Evolutionary conservation across 2,329 filamentous ascomycete species (phyloP).

Genomic region (Orbilia brochopaga): DNA sequence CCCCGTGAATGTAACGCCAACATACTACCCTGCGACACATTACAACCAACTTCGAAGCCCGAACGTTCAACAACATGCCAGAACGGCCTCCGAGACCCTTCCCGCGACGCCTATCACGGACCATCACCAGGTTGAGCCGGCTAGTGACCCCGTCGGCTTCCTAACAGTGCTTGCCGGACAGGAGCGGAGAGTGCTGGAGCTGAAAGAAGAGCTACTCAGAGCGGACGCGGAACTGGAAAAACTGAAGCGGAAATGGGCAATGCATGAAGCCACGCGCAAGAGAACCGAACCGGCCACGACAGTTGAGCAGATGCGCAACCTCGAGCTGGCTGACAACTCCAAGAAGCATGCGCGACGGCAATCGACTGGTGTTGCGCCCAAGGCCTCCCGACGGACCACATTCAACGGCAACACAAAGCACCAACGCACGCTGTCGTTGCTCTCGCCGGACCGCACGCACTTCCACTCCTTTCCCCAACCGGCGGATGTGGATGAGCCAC

Average conservation of each 20-base stretch:
- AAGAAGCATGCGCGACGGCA: conserved; percentile 52
- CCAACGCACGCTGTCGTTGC: conserved; percentile 70
- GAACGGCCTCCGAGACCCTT: conserved; percentile 18
- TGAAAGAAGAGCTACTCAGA: conserved; percentile 84
- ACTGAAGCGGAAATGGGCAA: conserved; percentile 83
- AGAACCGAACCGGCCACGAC: conserved; percentile 59
- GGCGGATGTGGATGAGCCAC: conserved; percentile 51
- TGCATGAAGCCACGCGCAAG: conserved; percentile 77
- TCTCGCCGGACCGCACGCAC: conserved; percentile 68
- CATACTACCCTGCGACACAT: conserved; percentile 48
- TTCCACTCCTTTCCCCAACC: conserved; percentile 56
- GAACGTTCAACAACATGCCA: conserved; percentile 39
- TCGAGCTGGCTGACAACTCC: conserved; percentile 60
- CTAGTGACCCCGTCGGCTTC: conserved; percentile 68
- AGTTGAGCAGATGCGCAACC: conserved; percentile 64
- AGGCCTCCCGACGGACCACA: conserved; percentile 56
- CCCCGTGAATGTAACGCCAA: conserved; percentile 41
- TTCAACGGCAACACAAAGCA: conserved; percentile 51
- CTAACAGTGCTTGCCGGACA: conserved; percentile 90
- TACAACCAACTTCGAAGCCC: conserved; percentile 44
- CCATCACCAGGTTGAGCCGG: conserved; percentile 32
- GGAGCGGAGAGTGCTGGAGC: conserved; percentile 85
- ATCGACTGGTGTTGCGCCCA: conserved; percentile 53
- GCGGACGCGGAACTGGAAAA: conserved; percentile 77
- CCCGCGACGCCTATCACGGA: conserved; percentile 11